Base-by-base conservation (phyloP, 768 basidiomycete genomes). In the Epithele typhae region DNA sequence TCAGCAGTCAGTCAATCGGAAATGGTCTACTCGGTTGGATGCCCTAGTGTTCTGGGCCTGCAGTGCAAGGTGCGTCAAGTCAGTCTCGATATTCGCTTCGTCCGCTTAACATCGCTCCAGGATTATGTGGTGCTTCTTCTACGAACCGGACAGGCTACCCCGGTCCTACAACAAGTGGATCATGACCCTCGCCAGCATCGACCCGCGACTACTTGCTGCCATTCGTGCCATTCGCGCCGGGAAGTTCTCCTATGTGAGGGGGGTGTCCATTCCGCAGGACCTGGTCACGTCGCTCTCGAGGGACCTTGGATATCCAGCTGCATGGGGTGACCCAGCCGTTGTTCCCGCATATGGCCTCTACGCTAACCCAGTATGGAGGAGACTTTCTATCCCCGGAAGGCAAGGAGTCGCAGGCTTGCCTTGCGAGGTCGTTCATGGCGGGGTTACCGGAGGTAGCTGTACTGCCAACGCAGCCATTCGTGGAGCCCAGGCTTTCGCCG, bases 41-140 rank as follows among this genome's bases (percentile, higher is more conserved):
- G 79, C 82, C 0, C 56, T 88, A 10, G 65, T 86, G 11, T 90
- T 91, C 56, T 90, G 87, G 87, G 77, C 76, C 12, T 80, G 80
- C 55, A 86, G 84, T 49, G 82, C 86, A 25, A 80, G 87, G 87
- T 87, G 49, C 24, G 71, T 63, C n/a, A n/a, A n/a, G n/a, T n/a
- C n/a, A n/a, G n/a, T n/a, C n/a, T n/a, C n/a, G n/a, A n/a, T n/a
- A n/a, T n/a, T n/a, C n/a, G n/a, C n/a, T n/a, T n/a, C n/a, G n/a
- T n/a, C n/a, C n/a, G n/a, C n/a, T 30, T 36, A 38, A 46, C 25
- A 7, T 25, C 32, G 48, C 3, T 21, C 35, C 59, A 90, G 88
- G 58, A 88, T 90, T 44, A 89, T 90, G 86, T 90, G 88, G 88
- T 89, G 87, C 56, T 91, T 86, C 64, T 82, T 87, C 60, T 90